Evolutionary conservation across 345 rosid species (phyloP).

Genomic region (Mangifera indica): DNA sequence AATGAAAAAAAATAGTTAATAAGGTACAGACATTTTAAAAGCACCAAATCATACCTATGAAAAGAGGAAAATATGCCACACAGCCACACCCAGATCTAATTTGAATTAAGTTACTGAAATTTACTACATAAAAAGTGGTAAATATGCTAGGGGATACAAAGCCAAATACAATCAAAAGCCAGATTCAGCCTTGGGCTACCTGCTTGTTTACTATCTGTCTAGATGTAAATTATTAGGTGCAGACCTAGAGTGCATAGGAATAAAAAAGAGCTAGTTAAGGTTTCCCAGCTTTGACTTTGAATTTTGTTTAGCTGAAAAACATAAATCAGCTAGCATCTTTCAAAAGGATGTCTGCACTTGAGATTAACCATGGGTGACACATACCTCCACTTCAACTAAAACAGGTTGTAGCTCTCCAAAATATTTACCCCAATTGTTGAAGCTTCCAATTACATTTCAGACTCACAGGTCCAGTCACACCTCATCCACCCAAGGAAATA

Average conservation of each 20-base stretch:
- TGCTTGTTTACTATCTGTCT: background rate
- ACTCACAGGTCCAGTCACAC: background rate
- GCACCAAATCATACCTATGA: background rate
- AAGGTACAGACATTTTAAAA: background rate
- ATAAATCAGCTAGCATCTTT: no score
- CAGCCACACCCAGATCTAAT: background rate
- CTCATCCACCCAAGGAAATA: background rate
- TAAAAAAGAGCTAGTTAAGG: no score
- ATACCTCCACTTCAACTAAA: background rate
- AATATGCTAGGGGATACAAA: background rate
- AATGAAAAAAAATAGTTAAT: slow-evolving; percentile 13
- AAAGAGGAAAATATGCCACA: background rate
- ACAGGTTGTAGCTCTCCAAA: background rate
- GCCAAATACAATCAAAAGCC: background rate
- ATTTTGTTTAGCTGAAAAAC: no score
- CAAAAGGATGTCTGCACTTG: no score
- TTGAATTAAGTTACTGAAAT: background rate
- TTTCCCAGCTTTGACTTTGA: no score
- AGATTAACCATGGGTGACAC: no score
- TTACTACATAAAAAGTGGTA: background rate
- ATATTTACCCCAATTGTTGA: background rate
- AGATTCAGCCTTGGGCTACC: background rate
- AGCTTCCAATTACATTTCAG: background rate
- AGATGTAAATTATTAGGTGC: no score
- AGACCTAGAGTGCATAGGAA: no score